Base-by-base conservation (phyloP, 2,329 filamentous ascomycete genomes). In the Sporothrix pseudoabietina region DNA sequence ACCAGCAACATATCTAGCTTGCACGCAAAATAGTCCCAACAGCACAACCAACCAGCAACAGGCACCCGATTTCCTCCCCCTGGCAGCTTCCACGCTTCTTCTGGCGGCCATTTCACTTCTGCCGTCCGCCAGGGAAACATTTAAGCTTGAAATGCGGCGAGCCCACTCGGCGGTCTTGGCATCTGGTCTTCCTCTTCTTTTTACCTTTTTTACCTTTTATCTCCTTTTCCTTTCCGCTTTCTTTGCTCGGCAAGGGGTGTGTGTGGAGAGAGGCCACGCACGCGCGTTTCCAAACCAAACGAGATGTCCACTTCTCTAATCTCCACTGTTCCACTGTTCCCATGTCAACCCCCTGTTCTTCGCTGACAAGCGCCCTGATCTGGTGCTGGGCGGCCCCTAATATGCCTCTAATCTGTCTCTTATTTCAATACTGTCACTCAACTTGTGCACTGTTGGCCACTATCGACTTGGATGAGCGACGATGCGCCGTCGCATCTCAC, bases 131-230 rank as follows among this genome's bases (percentile, higher is more conserved):
- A 61, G 69, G 57, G 72, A 65, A 73, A 76, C 72, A 76, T 77
- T 73, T 73, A 77, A 77, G 76, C 76, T 77, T 77, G 76, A 77
- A 77, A 76, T 77, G 75, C 77, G 77, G 73, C 76, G 78, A 76
- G 75, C 75, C 77, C 76, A 76, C 75, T 59, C 41, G n/a, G 59
- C 16, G 6, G 72, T 72, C 73, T 75, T 75, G 73, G 74, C 74
- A 73, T 65, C 52, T 72, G 59, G 19, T 55, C 59, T 52, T 66
- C 16, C 41, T 19, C 19, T 30, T 26, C 7, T n/a, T 54, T 30
- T 22, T 35, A 6, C 19, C 54, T 16, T 19, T 32, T 30, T 47
- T 54, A 4, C 55, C 12, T 41, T 41, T 49, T 57, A 39, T 68
- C 14, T 68, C 19, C n/a, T 39, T 47, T 66, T 30, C 22, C 26